Evolutionary conservation across 371 early-diverging fungal genomes (phyloP), one percentile per base, ranked within the genome.

Genomic region (Syncephalastrum sp.): DNA sequence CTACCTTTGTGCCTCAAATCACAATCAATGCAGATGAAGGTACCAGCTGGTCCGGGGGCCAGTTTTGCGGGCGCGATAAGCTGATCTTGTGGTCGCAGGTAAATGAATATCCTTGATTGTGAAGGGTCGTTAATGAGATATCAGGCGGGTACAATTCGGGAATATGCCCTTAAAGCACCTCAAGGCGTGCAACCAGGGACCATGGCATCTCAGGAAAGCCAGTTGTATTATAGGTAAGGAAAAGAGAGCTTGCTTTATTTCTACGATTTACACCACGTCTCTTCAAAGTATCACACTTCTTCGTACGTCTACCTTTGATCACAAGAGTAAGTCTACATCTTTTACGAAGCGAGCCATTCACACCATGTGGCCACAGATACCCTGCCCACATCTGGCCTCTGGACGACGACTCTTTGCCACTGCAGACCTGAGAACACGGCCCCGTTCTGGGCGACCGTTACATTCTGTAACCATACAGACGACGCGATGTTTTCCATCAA

Each of bases 141-240:
- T 15, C 61, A 77, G 77, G 50, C 69, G 54, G 78, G 78, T 12
- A 62, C 65, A 8, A 47, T 70, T 2, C 68, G 45, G 49, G 65
- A 70, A 42, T 77, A 77, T 57, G 23, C 27, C 10, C 17, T 77
- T 8, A 50, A 57, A 33, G 52, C 69, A 16, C 69, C 73, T 8
- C 50, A 65, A 49, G 61, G 64, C n/a, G 56, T 56, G 0, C 27
- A 43, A 41, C 52, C 54, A 3, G 70, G 69, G 15, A 24, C 56
- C 0, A 49, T 69, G 45, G 58, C 60, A 5, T 33, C 57, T 0
- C 50, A 56, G 13, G 67, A 72, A 47, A 47, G 48, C 8, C 69
- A 61, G 47, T 29, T 72, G 10, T 75, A 63, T 54, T 71, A 72
- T 47, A 75, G 68, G 67, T 65, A 69, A 53, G 21, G 7, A 3